These are phyloP conservation scores for Podochytrium sp. DNA, from an alignment of 192 early-diverging fungal genomes.

Conservation along the genomic window DNA sequence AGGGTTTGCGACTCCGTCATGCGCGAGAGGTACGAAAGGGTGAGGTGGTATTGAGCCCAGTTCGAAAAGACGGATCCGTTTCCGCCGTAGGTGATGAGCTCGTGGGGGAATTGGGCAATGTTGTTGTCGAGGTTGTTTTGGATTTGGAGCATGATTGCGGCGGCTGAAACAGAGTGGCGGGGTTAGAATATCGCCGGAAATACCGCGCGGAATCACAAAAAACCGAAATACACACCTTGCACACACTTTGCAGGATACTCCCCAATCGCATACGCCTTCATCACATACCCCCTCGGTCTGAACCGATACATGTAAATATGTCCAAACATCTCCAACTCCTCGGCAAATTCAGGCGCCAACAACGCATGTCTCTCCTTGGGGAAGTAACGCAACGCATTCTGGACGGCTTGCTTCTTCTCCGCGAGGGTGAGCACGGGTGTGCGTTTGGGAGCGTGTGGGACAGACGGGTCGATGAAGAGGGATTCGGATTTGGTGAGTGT, in stretches of 20 bases:
- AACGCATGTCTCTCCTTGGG: slow-evolving; percentile 18
- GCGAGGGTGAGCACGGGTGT: slow-evolving; percentile 19
- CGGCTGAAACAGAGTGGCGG: background rate
- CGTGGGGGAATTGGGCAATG: slow-evolving; percentile 33
- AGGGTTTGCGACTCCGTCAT: slow-evolving; percentile 35
- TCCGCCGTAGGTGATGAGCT: slow-evolving; percentile 38
- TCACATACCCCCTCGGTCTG: slow-evolving; percentile 26
- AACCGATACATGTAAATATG: slow-evolving; percentile 35
- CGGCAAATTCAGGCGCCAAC: slow-evolving; percentile 23
- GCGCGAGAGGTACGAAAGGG: slow-evolving; percentile 26
- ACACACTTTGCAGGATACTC: slow-evolving; percentile 24
- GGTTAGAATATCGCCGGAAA: background rate
- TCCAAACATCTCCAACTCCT: slow-evolving; percentile 19
- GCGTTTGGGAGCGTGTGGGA: slow-evolving; percentile 33
- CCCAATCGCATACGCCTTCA: slow-evolving; percentile 32
- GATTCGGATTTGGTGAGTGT: background rate
- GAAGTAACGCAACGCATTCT: slow-evolving; percentile 33
- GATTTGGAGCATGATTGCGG: slow-evolving; percentile 30
- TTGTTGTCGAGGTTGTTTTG: slow-evolving; percentile 30
- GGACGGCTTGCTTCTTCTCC: slow-evolving; percentile 28
- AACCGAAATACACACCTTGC: slow-evolving; percentile 13
- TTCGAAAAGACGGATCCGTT: slow-evolving; percentile 34
- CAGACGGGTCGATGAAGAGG: slow-evolving; percentile 24
- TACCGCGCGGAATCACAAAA: background rate
- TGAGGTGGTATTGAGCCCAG: slow-evolving; percentile 35